Evolutionary conservation across 164 flowering plant genomes (phyloP), one percentile per base, ranked within the genome.

Genomic region (Warburgia ugandensis): DNA sequence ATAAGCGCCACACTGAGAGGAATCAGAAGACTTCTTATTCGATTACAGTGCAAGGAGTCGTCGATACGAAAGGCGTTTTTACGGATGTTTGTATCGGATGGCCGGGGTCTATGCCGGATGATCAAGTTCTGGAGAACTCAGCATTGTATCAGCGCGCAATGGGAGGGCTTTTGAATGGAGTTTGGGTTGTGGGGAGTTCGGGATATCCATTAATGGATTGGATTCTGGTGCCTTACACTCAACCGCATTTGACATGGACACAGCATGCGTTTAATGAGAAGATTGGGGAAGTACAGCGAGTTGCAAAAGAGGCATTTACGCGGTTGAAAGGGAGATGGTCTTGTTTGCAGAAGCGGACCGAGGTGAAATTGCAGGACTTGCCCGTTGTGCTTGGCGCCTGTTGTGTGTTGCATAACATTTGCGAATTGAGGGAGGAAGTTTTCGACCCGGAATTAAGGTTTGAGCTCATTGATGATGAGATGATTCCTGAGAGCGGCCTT

Each of bases 11-110:
- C 59, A 84, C 94, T 0, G 94, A 84, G 60, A 57, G 94, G 29
- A 84, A 81, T 60, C 95, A 83, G 76, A 84, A 80, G 76, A 81
- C 87, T 0, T 81, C 87, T 0, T 87, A 87, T 59, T 87, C 96
- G 13, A 74, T 82, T 8, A 87, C 92, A 0, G 76, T 87, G 9
- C 96, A 84, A 56, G 94, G 94, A 0, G 79, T 84, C 3, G 90
- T 82, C 2, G 83, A 87, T 45, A 57, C 66, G 0, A 58, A 48
- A 1, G 92, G 96, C 10, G 67, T 78, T 3, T 87, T 87, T 62
- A 80, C 79, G 5, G 96, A 87, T 48, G 73, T 80, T 11, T 84
- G 85, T 55, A 84, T 87, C 17, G 94, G 96, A 0, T 84, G 78
- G 80, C 96, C 96, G 1, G 96, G 96, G 1, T 81, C 94, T 0